Evolutionary conservation across 768 basidiomycete genomes (phyloP).

Genomic region (Pholiota molesta): DNA sequence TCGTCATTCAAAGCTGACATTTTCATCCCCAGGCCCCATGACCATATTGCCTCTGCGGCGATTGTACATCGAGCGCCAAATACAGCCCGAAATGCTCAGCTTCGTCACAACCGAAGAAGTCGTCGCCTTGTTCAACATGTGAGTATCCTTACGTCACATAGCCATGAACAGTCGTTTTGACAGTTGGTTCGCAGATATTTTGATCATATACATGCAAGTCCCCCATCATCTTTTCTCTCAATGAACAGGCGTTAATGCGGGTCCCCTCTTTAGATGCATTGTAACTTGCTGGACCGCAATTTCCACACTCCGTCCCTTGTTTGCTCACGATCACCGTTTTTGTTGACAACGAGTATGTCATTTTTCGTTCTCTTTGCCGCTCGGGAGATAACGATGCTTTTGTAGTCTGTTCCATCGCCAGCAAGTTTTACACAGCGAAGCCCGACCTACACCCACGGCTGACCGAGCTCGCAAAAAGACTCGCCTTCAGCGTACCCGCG

Average conservation of each 20-base stretch:
- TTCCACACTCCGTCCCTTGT: constrained; percentile 96
- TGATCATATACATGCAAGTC: constrained; percentile 70
- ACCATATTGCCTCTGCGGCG: constrained; percentile 83
- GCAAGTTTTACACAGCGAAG: constrained; percentile 83
- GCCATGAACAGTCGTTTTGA: not conserved
- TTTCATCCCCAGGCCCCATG: constrained; percentile 69
- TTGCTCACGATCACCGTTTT: constrained; percentile 92
- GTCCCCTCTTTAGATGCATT: constrained; percentile 59
- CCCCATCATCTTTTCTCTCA: constrained; percentile 3
- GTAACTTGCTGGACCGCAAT: constrained; percentile 78
- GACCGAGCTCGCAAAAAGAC: constrained; percentile 80
- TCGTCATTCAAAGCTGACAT: constrained; percentile 11
- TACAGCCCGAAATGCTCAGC: constrained; percentile 92
- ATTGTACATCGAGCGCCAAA: constrained; percentile 83
- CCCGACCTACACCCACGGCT: constrained; percentile 82
- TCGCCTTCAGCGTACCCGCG: constrained; percentile 87
- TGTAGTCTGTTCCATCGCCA: constrained; percentile 92
- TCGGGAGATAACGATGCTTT: constrained; percentile 6
- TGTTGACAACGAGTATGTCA: constrained; percentile 86
- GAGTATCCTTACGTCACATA: constrained; percentile 30
- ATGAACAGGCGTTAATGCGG: constrained; percentile 16
- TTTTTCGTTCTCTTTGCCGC: constrained; percentile 7
- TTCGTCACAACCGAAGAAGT: constrained; percentile 91
- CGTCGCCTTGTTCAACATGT: constrained; percentile 90
- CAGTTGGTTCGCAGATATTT: constrained; percentile 59